phyloP scores from a whole-genome alignment of 108 stramenopile species.

The Stephanodiscus minutulus region DNA sequence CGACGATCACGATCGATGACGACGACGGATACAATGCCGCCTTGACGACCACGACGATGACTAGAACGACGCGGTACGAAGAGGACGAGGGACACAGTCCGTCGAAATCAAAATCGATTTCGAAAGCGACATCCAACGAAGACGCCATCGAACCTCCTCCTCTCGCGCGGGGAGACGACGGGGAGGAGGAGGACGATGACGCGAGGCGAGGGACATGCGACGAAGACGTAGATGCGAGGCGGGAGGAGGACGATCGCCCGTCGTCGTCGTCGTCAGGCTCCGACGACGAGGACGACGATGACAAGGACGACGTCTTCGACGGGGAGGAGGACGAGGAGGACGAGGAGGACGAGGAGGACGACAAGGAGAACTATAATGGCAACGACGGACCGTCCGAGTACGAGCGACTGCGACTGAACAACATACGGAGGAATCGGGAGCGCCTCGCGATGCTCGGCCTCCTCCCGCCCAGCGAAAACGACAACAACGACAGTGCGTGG shows the following conservation, averaged over 20 bases:
- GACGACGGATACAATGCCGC: not conserved
- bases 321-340: not conserved
- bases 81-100: too few relatives aligned
- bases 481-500: too few relatives aligned
- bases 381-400: slow-evolving; percentile 14
- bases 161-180: not conserved
- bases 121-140: too few relatives aligned
- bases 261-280: too few relatives aligned
- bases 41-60: not conserved
- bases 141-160: too few relatives aligned
- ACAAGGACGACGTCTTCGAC: not conserved
- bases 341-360: not conserved
- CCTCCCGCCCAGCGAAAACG: not conserved
- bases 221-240: too few relatives aligned
- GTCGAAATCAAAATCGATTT: too few relatives aligned
- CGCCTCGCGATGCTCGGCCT: slow-evolving; percentile 33
- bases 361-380: not conserved
- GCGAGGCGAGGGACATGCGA: not conserved
- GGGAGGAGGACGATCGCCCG: not conserved
- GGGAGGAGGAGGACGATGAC: not conserved
- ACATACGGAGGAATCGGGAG: slow-evolving; percentile 30
- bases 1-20: too few relatives aligned
- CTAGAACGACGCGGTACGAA: not conserved
- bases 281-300: not conserved
- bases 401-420: slow-evolving; percentile 37